Conservation (phyloP, 345 rosid species). For the Eutrema yunnanense region DNA sequence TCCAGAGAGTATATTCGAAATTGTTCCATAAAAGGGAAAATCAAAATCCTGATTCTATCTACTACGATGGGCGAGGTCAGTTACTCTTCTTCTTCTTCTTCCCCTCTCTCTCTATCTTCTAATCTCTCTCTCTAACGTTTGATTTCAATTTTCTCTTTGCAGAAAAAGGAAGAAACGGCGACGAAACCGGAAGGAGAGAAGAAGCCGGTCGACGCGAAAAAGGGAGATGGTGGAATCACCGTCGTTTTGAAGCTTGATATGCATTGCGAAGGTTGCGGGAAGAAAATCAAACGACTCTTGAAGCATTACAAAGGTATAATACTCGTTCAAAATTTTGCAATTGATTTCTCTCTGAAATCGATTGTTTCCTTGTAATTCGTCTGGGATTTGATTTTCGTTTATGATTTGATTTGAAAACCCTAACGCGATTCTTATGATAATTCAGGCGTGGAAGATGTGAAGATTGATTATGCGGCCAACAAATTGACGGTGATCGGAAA, state of each 20-base stretch:
- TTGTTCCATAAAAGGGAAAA: not conserved
- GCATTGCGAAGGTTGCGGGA: constrained; percentile 94
- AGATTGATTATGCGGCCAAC: constrained; percentile 41
- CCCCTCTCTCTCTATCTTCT: not conserved
- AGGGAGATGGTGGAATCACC: constrained; percentile 35
- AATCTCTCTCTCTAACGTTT: not conserved
- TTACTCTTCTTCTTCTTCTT: not conserved
- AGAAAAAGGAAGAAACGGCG: constrained; percentile 29
- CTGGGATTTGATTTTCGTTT: not conserved
- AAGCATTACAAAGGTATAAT: constrained; percentile 50
- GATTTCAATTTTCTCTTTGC: not conserved
- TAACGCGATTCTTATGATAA: not conserved
- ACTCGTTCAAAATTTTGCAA: not conserved
- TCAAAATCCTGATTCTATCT: not conserved
- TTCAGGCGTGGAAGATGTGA: constrained; percentile 67
- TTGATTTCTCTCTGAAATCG: no score
- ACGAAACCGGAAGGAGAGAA: constrained; percentile 41
- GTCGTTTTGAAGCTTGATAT: constrained; percentile 64
- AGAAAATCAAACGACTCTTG: constrained; percentile 46
- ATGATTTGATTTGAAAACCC: not conserved
- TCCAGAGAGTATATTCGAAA: constrained; percentile 8
- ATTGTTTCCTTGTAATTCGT: not conserved
- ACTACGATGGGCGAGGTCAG: constrained; percentile 52
- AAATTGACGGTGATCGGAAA: constrained; percentile 71
- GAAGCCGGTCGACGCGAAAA: no score